These are phyloP conservation scores for Lichenothelia convexa DNA, from an alignment of 495 filamentous ascomycete species.

Conservation along the genomic window DNA sequence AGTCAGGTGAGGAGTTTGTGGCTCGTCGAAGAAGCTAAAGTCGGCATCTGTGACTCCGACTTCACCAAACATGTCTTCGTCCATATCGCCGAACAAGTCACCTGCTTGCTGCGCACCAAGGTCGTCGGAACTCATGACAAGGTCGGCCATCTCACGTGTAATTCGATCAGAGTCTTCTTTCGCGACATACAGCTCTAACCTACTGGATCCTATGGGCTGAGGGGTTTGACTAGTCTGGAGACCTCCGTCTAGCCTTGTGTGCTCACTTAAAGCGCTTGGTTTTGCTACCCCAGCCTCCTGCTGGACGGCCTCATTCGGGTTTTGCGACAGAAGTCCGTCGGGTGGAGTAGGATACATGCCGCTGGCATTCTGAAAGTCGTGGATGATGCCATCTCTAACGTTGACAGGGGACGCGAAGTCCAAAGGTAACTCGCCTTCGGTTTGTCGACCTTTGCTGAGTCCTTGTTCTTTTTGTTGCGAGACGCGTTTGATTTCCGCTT, in stretches of 20 bases:
- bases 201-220: background rate
- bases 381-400: background rate
- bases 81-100: constrained; percentile 52
- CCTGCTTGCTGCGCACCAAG: constrained; percentile 16
- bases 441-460: background rate
- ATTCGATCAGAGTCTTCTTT: background rate
- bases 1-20: too few species aligned
- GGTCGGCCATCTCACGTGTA: background rate
- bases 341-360: background rate
- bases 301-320: background rate
- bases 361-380: background rate
- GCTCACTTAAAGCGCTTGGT: background rate
- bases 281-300: background rate
- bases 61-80: constrained; percentile 22
- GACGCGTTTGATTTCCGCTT: background rate
- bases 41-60: constrained; percentile 76
- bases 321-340: background rate
- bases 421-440: background rate
- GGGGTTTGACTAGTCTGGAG: background rate
- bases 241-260: background rate
- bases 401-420: background rate
- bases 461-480: too few species aligned
- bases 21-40: constrained; percentile 84
- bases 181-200: background rate
- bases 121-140: background rate